phyloP scores from a whole-genome alignment of 169 alveolate genomes.

The Perkinsus chesapeaki region DNA sequence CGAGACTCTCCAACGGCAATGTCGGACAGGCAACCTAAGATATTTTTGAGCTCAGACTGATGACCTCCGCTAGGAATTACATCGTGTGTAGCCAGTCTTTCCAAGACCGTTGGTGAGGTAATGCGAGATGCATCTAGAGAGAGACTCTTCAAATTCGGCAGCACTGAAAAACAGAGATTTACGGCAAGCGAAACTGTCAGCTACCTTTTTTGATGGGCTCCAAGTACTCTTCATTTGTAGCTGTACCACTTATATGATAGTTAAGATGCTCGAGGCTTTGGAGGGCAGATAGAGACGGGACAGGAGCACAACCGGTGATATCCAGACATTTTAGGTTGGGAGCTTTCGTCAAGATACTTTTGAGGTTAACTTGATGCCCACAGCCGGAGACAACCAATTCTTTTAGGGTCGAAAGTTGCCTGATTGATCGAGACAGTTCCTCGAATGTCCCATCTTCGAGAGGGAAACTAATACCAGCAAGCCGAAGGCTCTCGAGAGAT shows the following conservation, averaged over 20 bases:
- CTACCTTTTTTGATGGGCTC: background rate
- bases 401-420: background rate
- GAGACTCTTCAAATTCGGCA: no score
- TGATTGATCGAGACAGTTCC: background rate
- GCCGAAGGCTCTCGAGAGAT: background rate
- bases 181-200: no score
- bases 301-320: background rate
- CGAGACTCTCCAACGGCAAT: background rate
- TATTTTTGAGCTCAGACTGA: no score
- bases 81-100: background rate
- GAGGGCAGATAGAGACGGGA: background rate
- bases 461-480: background rate
- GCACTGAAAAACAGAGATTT: no score
- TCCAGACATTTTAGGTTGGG: background rate
- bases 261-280: background rate
- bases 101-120: background rate
- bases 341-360: background rate
- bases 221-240: background rate
- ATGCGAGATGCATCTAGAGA: background rate
- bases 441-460: background rate
- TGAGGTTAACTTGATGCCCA: background rate
- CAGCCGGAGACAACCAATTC: background rate
- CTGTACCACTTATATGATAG: background rate
- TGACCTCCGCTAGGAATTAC: no score
- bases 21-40: no score